These are phyloP conservation scores for Lactarius quietus DNA, from an alignment of 768 basidiomycete genomes.

Conservation along the genomic window DNA sequence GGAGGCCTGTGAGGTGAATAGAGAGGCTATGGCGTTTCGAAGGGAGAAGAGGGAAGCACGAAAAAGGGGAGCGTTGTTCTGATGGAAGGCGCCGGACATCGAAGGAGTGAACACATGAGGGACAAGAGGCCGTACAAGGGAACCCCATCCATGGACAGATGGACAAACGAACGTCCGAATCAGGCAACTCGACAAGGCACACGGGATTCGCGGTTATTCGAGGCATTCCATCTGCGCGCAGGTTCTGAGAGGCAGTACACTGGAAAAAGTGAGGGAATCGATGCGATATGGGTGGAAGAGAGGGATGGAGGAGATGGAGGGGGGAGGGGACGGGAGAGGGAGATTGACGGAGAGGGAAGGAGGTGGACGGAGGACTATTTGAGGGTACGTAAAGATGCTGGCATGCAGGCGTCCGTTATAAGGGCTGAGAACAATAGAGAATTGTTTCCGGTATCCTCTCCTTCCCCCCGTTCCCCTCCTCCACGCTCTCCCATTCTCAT, in stretches of 20 bases:
- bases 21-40: background rate
- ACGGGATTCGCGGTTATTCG: background rate
- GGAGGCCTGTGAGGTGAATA: background rate
- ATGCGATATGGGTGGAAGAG: background rate
- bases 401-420: slow-evolving; percentile 6
- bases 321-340: background rate
- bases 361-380: background rate
- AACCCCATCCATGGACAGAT: background rate
- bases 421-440: slow-evolving; percentile 26
- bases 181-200: slow-evolving; percentile 16
- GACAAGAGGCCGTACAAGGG: slow-evolving; percentile 2
- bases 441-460: slow-evolving; percentile 3
- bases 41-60: background rate
- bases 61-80: slow-evolving; percentile 21
- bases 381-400: background rate
- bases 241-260: background rate
- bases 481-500: background rate
- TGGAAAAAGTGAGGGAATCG: background rate
- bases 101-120: background rate
- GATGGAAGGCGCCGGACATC: slow-evolving; percentile 7
- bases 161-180: slow-evolving; percentile 17
- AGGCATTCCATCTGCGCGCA: background rate
- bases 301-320: background rate
- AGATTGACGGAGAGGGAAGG: background rate
- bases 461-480: background rate